Evolutionary conservation across 2,329 filamentous ascomycete species (phyloP), one percentile per base, ranked within the genome.

Genomic region (Bipolaris sorokiniana): DNA sequence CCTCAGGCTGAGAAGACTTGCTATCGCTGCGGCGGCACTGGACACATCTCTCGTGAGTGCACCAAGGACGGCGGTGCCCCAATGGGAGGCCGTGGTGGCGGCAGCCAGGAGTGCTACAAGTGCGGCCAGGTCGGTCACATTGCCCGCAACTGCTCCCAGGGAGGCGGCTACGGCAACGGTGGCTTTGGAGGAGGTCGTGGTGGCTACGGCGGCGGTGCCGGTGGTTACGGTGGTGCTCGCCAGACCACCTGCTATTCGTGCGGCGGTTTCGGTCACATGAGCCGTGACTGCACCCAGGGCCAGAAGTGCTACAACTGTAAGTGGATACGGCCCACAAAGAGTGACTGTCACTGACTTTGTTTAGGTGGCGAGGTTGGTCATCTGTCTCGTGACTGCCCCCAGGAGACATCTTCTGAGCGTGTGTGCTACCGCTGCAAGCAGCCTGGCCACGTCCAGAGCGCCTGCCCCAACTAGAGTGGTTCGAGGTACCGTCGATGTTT

Each of bases 221-320:
- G 82, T 67, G 81, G 74, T 52, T 76, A 70, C 59, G 73, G 75
- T 51, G 78, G 83, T 62, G 69, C 71, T 40, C 74, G 76, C 55
- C 72, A 75, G 67, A 76, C 74, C 53, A 97, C 92, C 70, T 98
- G 95, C 89, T 99, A 97, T 86, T 96, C 92, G 42, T 98, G 95
- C 82, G 95, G 95, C 71, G 95, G 95, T 67, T 93, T 92, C 77
- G 94, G 94, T 74, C 95, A 99, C 84, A 94, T 97, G 90, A 93
- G 91, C 76, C 90, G 93, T 84, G 95, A 98, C 82, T 99, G 95
- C 82, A 96, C 94, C 72, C 96, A 98, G 80, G 95, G 95, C 74
- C 94, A 96, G 85, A 98, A 98, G 86, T 99, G 95, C 89, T 99
- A 98, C 88, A 97, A 97, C 88, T 98, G 95, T 88, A 76, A 76